These are phyloP conservation scores for Carallia brachiata DNA, from an alignment of 345 rosid genomes.

Conservation along the genomic window DNA sequence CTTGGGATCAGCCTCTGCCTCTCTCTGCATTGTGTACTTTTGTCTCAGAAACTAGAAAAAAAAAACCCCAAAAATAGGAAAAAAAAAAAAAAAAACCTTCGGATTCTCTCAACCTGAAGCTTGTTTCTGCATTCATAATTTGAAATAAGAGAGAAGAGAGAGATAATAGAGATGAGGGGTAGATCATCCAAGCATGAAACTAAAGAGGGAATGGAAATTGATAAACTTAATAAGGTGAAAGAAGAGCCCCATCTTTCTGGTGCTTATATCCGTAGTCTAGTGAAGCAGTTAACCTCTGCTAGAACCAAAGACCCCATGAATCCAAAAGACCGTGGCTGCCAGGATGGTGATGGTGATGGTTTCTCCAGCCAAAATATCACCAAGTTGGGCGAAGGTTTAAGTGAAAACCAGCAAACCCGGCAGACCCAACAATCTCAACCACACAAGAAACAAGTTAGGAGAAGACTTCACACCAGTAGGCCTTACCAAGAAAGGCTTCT, in stretches of 20 bases:
- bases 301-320: conserved; percentile 48
- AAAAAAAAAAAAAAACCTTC: conserved; percentile 14
- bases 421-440: conserved; percentile 48
- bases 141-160: conserved; percentile 4
- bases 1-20: conserved; percentile 43
- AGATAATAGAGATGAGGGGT: conserved; percentile 37
- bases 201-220: conserved; percentile 37
- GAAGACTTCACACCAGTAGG: conserved; percentile 90
- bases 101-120: conserved; percentile 29
- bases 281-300: conserved; percentile 67
- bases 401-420: conserved; percentile 30
- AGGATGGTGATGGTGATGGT: conserved; percentile 29
- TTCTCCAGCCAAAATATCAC: conserved; percentile 31
- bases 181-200: conserved; percentile 41
- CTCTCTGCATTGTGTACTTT: conserved; percentile 46
- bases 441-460: conserved; percentile 88
- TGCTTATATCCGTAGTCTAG: conserved; percentile 69
- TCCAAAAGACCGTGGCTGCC: conserved; percentile 31
- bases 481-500: conserved; percentile 95
- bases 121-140: conserved; percentile 20
- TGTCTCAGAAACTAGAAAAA: conserved; percentile 35
- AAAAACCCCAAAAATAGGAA: too few relatives aligned
- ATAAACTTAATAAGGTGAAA: conserved; percentile 31
- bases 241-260: conserved; percentile 59
- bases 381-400: conserved; percentile 24